Percentiles rank a stretch among this genome's conserved stretches.
phyloP scores from a whole-genome alignment of 352 stramenopile genomes.

The Phytophthora vignae region DNA sequence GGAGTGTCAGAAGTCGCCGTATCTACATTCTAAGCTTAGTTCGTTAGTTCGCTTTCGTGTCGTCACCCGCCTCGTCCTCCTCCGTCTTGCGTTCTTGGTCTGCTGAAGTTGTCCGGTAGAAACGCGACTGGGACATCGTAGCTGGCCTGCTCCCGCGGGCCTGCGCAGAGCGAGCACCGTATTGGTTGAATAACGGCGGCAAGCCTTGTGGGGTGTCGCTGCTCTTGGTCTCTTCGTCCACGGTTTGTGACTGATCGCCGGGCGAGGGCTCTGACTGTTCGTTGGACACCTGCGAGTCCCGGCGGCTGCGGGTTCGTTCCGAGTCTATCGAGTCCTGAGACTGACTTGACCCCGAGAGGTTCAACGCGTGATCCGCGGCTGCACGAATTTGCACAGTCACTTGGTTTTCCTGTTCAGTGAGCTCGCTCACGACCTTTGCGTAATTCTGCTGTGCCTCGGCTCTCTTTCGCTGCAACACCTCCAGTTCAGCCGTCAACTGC shows the following conservation, averaged over 20 bases:
- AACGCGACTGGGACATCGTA: slow-evolving; percentile 11
- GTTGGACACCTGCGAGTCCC: slow-evolving; percentile 32
- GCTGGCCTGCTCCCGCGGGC: slow-evolving; percentile 5
- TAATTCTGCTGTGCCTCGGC: neutral
- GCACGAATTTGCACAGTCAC: neutral
- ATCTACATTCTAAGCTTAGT: slow-evolving; percentile 31
- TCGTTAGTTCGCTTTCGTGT: slow-evolving; percentile 31
- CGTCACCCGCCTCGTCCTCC: slow-evolving; percentile 24
- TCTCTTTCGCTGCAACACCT: neutral
- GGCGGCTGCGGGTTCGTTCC: slow-evolving; percentile 13
- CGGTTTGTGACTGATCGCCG: slow-evolving; percentile 15
- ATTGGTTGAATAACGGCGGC: slow-evolving; percentile 26
- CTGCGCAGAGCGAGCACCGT: slow-evolving; percentile 13
- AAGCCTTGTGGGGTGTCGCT: slow-evolving; percentile 13
- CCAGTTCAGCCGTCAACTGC: neutral
- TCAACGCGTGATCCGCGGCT: neutral
- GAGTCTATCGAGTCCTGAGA: slow-evolving; percentile 42
- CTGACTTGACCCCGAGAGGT: slow-evolving; percentile 37
- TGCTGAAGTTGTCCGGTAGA: neutral
- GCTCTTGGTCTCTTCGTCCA: slow-evolving; percentile 33
- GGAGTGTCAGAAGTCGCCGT: slow-evolving; percentile 10
- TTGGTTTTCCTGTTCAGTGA: slow-evolving; percentile 4
- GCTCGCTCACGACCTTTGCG: neutral
- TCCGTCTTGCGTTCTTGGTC: slow-evolving; percentile 13
- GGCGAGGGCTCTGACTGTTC: slow-evolving; percentile 41